Percentiles rank a stretch among this genome's conserved stretches.
Evolutionary conservation across 495 filamentous ascomycete species (phyloP).

Genomic region (Penicillium bovifimosum): DNA sequence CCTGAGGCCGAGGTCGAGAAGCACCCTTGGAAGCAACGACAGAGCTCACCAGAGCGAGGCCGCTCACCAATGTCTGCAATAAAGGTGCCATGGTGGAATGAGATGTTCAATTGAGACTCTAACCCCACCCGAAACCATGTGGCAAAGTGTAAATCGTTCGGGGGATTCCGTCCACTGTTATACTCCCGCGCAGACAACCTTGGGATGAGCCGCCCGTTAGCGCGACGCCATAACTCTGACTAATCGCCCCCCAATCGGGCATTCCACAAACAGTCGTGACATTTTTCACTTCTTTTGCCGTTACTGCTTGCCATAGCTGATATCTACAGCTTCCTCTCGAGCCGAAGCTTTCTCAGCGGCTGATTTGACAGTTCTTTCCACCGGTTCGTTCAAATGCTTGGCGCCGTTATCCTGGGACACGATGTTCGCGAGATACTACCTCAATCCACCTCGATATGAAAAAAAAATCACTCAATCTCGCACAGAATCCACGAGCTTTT

Average conservation of each 20-base stretch:
- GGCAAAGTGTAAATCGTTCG: conserved; percentile 5
- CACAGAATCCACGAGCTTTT: too few relatives aligned
- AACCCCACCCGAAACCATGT: conserved; percentile 21
- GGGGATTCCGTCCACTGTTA: background rate
- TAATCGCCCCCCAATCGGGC: background rate
- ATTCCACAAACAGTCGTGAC: background rate
- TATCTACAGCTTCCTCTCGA: background rate
- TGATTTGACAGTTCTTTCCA: background rate
- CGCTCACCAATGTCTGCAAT: conserved; percentile 16
- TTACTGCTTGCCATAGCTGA: background rate
- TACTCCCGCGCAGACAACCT: background rate
- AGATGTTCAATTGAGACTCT: conserved; percentile 1
- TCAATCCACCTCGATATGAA: background rate
- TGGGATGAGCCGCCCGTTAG: background rate
- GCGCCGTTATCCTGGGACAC: background rate
- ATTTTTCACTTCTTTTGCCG: background rate
- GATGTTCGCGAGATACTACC: background rate
- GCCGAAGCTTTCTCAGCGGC: background rate
- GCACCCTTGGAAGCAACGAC: conserved; percentile 11
- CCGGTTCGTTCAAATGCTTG: background rate
- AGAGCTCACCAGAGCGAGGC: conserved; percentile 19
- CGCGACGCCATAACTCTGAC: background rate
- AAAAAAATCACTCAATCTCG: background rate
- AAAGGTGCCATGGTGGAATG: conserved; percentile 16
- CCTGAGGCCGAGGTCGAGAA: too few relatives aligned